Base-by-base conservation (phyloP, 1,139 yeast genomes). In the Zhuliangozyma parablackwelliae region DNA sequence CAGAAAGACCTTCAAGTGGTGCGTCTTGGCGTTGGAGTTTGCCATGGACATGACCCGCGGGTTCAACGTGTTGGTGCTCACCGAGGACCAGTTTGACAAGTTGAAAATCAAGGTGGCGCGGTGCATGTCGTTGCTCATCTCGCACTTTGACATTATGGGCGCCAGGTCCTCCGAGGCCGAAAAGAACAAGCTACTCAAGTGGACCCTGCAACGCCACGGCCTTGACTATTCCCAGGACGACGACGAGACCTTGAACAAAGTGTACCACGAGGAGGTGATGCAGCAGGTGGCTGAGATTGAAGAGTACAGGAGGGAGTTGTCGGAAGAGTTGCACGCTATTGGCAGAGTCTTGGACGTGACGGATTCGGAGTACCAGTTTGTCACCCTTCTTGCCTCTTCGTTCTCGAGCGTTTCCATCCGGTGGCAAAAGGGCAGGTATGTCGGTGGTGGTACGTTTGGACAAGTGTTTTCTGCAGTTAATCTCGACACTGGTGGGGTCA, bases 61-160 rank as follows among this genome's bases (percentile, higher is more conserved):
- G 2, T 85, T 86, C 56, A 90, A 90, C 52, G 88, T 92, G 31
- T 66, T 90, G 40, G 88, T 90, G 0, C 68, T 92, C 34, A 78
- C 78, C 41, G 88, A 87, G 43, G 86, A 80, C 20, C 92, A 86
- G 52, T 92, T 90, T 54, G 69, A 75, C 40, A 65, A 72, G 34
- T 65, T 92, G 49, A 82, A 89, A 49, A 73, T 79, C 38, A 89
- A 88, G 54, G 96, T 92, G 31, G 96, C 97, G 0, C 86, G 95
- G 2, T 89, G 97, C 60, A 89, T 92, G 94, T 82, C 97, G 1
- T 67, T 92, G 37, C 71, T 92, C 44, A 90, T 92, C 46, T 87
- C 97, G 0, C 98, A 92, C 63, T 92, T 92, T 55, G 98, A 92
- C 63, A 89, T 92, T 40, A 92, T 92, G 96, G 98, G 98, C 37